A percentile compares a stretch with the other conserved stretches of the same genome.
These are phyloP conservation scores for Corymbia maculata DNA, from an alignment of 345 rosid species.

Conservation along the genomic window DNA sequence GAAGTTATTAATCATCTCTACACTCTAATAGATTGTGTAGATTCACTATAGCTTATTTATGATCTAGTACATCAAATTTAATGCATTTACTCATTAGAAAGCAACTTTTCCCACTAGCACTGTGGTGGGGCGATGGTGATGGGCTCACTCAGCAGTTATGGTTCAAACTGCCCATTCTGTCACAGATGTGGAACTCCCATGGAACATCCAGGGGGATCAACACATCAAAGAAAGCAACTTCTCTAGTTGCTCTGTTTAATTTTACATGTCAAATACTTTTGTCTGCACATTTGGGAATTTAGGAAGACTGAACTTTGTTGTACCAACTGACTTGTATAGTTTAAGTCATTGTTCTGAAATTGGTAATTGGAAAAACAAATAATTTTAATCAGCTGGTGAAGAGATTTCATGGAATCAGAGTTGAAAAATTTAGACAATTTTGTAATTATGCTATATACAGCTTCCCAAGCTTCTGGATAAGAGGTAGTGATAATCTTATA, in stretches of 20 bases:
- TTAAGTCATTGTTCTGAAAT: background rate
- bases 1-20: background rate
- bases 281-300: background rate
- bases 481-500: background rate
- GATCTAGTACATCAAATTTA: background rate
- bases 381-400: background rate
- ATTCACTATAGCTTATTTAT: background rate
- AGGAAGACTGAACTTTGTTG: background rate
- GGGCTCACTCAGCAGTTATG: background rate
- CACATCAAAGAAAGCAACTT: background rate
- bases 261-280: background rate
- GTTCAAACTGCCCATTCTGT: background rate
- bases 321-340: background rate
- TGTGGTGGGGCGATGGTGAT: background rate
- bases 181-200: background rate
- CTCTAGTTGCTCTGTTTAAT: background rate
- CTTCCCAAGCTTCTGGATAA: background rate
- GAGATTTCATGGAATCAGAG: background rate
- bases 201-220: background rate
- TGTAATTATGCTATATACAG: background rate
- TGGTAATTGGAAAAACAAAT: background rate
- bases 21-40: background rate
- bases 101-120: background rate
- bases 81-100: background rate
- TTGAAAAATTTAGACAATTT: background rate